Percentiles rank a stretch among this genome's conserved stretches.
Conservation (phyloP, 805 yeast genomes). For the Soucietia sequanensis region DNA sequence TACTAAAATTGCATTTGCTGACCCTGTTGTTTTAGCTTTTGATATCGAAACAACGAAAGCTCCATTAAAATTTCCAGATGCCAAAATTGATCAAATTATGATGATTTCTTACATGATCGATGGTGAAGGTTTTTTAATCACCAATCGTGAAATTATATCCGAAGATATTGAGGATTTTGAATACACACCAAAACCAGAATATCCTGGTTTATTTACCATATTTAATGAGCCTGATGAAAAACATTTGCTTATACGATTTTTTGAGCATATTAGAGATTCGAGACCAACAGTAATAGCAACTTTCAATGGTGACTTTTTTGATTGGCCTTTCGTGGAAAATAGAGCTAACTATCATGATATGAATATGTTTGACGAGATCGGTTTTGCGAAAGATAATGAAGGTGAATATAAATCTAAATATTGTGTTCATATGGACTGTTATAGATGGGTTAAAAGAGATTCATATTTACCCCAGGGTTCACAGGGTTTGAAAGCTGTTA, state of each 20-base stretch:
- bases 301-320: constrained; percentile 97
- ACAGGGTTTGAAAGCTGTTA: constrained; percentile 97
- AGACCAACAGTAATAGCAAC: constrained; percentile 97
- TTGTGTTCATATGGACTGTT: constrained; percentile 97
- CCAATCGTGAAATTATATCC: constrained; percentile 90
- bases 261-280: constrained; percentile 84
- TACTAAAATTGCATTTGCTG: constrained; percentile 90
- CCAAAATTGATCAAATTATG: constrained; percentile 89
- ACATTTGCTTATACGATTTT: constrained; percentile 70
- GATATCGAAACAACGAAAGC: constrained; percentile 98
- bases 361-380: constrained; percentile 89
- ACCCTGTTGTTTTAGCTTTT: constrained; percentile 93
- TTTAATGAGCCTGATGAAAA: constrained; percentile 89
- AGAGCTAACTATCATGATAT: constrained; percentile 82
- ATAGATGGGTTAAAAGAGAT: constrained; percentile 96
- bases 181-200: constrained; percentile 96
- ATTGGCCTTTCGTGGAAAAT: constrained; percentile 97
- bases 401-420: constrained; percentile 91
- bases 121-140: constrained; percentile 92
- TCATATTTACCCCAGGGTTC: constrained; percentile 97
- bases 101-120: constrained; percentile 99
- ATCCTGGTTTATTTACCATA: constrained; percentile 83
- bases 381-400: constrained; percentile 84
- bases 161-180: constrained; percentile 96
- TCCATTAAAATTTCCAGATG: constrained; percentile 93